Percentiles rank a stretch among this genome's conserved stretches.
phyloP scores from a whole-genome alignment of 2,329 filamentous ascomycete genomes.

The Exophiala bonariae region DNA sequence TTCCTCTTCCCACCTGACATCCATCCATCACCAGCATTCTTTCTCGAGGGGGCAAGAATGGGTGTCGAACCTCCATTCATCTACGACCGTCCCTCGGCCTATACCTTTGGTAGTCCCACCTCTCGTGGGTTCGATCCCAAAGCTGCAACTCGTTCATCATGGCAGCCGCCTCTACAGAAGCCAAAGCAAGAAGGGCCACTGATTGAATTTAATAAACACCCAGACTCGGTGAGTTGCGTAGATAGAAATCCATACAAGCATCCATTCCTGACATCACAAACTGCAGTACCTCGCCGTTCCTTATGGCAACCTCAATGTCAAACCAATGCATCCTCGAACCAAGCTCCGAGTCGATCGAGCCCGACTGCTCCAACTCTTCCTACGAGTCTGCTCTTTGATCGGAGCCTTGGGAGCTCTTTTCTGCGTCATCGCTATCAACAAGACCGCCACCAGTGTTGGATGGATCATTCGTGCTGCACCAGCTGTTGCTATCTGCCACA shows the following conservation, averaged over 20 bases:
- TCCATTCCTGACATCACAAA: too few relatives aligned
- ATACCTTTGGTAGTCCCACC: conserved; percentile 54
- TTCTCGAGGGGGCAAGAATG: conserved; percentile 42
- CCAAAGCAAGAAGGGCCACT: conserved; percentile 73
- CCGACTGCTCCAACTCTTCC: conserved; percentile 66
- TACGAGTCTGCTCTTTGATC: conserved; percentile 67
- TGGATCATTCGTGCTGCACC: conserved; percentile 78
- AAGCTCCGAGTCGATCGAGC: conserved; percentile 71
- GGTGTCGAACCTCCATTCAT: conserved; percentile 68
- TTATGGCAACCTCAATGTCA: conserved; percentile 61
- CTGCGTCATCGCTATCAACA: conserved; percentile 74
- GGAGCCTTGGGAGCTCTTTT: conserved; percentile 71
- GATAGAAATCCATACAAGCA: background rate
- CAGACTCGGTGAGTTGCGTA: conserved; percentile 64
- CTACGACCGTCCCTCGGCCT: conserved; percentile 61
- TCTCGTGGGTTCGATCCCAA: conserved; percentile 77
- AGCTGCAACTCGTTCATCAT: conserved; percentile 77
- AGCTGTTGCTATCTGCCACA: conserved; percentile 70
- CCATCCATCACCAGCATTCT: too few relatives aligned
- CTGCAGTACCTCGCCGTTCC: conserved; percentile 57
- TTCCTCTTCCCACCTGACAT: too few relatives aligned
- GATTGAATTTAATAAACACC: conserved; percentile 80
- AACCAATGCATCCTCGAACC: conserved; percentile 67
- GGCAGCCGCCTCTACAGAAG: conserved; percentile 58
- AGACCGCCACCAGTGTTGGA: conserved; percentile 62